Conservation (phyloP, 2,329 filamentous ascomycete genomes). For the Penicillium olsonii region DNA sequence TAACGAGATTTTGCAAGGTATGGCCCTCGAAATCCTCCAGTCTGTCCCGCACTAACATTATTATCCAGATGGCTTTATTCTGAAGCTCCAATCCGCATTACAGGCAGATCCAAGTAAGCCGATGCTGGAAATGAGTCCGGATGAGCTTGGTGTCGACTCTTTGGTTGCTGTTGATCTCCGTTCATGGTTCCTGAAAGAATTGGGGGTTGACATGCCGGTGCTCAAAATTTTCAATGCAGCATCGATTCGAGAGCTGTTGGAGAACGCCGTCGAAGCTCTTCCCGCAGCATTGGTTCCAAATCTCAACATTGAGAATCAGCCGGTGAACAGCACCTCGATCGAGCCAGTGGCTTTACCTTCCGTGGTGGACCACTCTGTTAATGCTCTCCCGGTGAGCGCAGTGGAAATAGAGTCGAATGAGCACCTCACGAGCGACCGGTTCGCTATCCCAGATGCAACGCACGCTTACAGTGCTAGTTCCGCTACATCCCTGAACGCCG, state of each 20-base stretch:
- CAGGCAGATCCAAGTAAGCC: slow-evolving; percentile 18
- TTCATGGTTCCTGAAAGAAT: slow-evolving; percentile 27
- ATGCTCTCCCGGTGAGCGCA: neutral
- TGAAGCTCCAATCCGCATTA: slow-evolving; percentile 20
- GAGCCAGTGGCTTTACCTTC: neutral
- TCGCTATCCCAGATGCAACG: slow-evolving; percentile 1
- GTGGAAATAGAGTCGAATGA: neutral
- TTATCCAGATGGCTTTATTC: slow-evolving; percentile 14
- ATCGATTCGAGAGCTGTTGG: slow-evolving; percentile 21
- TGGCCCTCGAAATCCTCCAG: neutral
- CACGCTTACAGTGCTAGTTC: slow-evolving; percentile 14
- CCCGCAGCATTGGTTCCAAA: slow-evolving; percentile 15
- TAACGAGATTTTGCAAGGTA: slow-evolving; percentile 19
- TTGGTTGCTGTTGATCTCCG: slow-evolving; percentile 29
- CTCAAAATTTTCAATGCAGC: slow-evolving; percentile 27
- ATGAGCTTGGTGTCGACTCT: slow-evolving; percentile 28
- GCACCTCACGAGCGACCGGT: slow-evolving; percentile 1
- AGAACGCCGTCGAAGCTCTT: slow-evolving; percentile 10
- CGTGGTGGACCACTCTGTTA: neutral
- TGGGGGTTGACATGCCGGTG: slow-evolving; percentile 25
- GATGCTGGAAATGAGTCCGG: slow-evolving; percentile 19
- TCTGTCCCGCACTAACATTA: neutral
- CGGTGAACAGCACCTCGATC: neutral
- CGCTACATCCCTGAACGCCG: slow-evolving; percentile 6
- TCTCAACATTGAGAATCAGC: neutral